Evolutionary conservation across 805 yeast species (phyloP), one percentile per base, ranked within the genome.

Genomic region (Starmerella tilneyi): DNA sequence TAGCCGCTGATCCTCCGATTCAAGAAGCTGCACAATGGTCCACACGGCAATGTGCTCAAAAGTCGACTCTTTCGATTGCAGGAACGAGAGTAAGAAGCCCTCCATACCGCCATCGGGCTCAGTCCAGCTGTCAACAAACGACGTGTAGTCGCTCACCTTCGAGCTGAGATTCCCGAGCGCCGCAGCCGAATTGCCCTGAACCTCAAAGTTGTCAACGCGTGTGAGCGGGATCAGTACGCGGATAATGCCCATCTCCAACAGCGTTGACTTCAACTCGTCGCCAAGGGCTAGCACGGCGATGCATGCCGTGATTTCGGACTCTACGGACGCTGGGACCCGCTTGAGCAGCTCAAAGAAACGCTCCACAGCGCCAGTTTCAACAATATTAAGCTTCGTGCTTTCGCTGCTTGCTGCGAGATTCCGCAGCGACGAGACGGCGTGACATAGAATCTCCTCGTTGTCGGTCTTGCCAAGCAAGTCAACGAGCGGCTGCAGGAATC

Each of bases 1-100:
- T 53, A 57, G 81, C 69, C 59, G 78, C 78, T 43, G 64, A 59
- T 86, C 83, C 56, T 81, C 84, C 49, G 94, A 79, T 64, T 92
- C 98, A 53, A 92, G 73, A 52, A 92, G 72, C 66, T 92, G 98
- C 55, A 89, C 71, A 54, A 88, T 81, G 35, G 96, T 89, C 98
- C 98, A 92, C 49, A 88, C 74, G 1, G 97, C 96, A 65, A 92
- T 92, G 63, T 92, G 98, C 66, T 92, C 97, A 64, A 92, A 92
- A 0, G 97, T 92, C 12, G 94, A 81, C 62, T 88, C 92, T 32
- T 81, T 81, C 58, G 85, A 76, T 50, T 77, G 78, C 58, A 92
- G 70, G 62, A 89, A 92, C 57, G 88, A 70, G 28, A 77, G 70
- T 52, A 92, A 71, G 60, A 92, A 92, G 22, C 86, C 92, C 50